Percentiles rank a stretch among this genome's conserved stretches.
Conservation (phyloP, 139 green algal species). For the Parachlorella kessleri region DNA sequence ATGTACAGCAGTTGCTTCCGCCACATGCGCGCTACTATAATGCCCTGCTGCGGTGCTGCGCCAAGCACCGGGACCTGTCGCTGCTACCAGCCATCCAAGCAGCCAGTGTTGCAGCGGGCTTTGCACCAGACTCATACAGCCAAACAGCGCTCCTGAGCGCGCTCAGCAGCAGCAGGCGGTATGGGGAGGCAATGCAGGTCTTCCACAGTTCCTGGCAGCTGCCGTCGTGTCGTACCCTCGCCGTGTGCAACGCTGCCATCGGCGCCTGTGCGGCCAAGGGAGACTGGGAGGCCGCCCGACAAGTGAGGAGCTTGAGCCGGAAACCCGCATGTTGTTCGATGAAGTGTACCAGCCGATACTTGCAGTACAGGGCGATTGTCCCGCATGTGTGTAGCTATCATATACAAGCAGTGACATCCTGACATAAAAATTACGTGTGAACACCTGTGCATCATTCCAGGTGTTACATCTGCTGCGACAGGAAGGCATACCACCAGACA, state of each 20-base stretch:
- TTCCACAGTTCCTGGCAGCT: constrained; percentile 30
- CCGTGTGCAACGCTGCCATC: constrained; percentile 51
- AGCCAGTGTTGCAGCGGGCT: constrained; percentile 8
- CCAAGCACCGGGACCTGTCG: constrained; percentile 18
- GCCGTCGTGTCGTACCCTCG: constrained; percentile 21
- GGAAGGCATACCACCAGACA: constrained; percentile 35
- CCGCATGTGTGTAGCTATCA: too few species aligned
- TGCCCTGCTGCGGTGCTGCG: constrained; percentile 12
- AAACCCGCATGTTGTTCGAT: too few species aligned
- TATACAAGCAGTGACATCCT: too few species aligned
- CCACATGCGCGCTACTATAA: constrained; percentile 3
- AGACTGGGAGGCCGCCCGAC: constrained; percentile 35
- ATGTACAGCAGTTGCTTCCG: constrained; percentile 2
- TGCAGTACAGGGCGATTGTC: too few species aligned
- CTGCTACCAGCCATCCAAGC: constrained; percentile 11
- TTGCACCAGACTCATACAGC: constrained; percentile 11
- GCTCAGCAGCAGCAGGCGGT: neutral
- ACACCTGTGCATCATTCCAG: too few species aligned
- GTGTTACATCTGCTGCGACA: constrained; percentile 25
- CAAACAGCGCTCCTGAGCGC: constrained; percentile 14
- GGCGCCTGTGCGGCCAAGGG: constrained; percentile 31
- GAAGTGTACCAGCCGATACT: too few species aligned
- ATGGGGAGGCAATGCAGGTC: constrained; percentile 21
- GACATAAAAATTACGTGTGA: too few species aligned
- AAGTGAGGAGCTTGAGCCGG: constrained; percentile 11